phyloP scores from a whole-genome alignment of 176 grass and related monocot genomes.

The Hordeum marinum region DNA sequence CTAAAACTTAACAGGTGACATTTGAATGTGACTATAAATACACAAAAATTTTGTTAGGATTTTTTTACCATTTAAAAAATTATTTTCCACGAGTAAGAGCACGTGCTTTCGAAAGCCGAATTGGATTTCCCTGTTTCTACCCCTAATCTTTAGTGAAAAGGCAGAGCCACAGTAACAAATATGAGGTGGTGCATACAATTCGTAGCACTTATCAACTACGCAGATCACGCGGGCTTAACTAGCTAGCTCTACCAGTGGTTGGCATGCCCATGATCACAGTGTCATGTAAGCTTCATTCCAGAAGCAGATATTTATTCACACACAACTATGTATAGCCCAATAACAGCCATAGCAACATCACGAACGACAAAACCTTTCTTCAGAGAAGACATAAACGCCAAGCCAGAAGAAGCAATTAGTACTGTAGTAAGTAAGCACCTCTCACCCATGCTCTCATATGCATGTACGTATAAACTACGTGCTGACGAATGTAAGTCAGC shows the following conservation, averaged over 20 bases:
- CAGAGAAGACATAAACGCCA: neutral
- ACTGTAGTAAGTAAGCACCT: neutral
- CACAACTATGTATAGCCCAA: neutral
- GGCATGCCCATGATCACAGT: neutral
- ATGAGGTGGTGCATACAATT: neutral
- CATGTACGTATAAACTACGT: neutral
- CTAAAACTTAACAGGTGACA: no score
- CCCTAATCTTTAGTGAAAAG: no score
- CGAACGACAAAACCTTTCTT: neutral
- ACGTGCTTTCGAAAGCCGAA: no score
- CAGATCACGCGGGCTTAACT: neutral
- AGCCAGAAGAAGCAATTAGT: neutral
- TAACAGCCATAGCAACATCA: neutral
- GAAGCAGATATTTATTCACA: neutral
- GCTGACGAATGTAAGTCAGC: conserved; percentile 12
- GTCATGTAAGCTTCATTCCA: neutral
- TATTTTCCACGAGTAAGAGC: no score
- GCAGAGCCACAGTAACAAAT: no score
- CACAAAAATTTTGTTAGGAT: no score
- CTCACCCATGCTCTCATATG: neutral
- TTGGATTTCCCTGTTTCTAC: no score
- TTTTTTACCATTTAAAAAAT: no score
- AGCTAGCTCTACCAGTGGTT: neutral
- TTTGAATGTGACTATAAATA: no score
- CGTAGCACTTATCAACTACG: neutral